phyloP scores from a whole-genome alignment of 2,329 filamentous ascomycete species.

The Neoarthrinium moseri region DNA sequence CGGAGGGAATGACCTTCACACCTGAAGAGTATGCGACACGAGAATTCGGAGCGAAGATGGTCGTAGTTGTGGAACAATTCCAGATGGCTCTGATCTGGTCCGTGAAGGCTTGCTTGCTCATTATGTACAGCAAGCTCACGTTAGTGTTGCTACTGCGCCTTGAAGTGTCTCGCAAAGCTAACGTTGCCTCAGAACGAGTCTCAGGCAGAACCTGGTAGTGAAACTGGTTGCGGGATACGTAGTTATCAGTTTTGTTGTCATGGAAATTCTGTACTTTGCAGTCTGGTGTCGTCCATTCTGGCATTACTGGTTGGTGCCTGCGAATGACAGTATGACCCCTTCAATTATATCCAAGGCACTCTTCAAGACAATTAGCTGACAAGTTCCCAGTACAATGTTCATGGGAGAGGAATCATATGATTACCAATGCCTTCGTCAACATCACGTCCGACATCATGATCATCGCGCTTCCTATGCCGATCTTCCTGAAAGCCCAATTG shows the following conservation, averaged over 20 bases:
- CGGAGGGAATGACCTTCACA: conserved; percentile 43
- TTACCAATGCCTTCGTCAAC: conserved; percentile 58
- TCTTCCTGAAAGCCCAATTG: conserved; percentile 49
- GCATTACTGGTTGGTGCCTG: conserved; percentile 58
- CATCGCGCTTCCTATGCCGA: conserved; percentile 54
- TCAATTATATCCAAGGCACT: background rate
- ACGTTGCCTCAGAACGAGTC: conserved; percentile 34
- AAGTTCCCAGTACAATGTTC: conserved; percentile 50
- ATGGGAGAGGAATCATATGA: conserved; percentile 54
- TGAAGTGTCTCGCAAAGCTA: background rate
- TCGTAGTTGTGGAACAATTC: conserved; percentile 59
- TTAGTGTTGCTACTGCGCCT: conserved; percentile 21
- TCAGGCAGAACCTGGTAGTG: conserved; percentile 45
- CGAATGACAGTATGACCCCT: conserved; percentile 39
- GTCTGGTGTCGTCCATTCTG: conserved; percentile 56
- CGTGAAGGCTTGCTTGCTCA: conserved; percentile 55
- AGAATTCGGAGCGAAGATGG: conserved; percentile 57
- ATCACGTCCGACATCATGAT: conserved; percentile 61
- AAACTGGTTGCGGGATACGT: conserved; percentile 49
- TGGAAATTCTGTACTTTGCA: conserved; percentile 47
- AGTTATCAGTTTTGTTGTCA: conserved; percentile 44
- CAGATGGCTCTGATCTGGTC: conserved; percentile 59
- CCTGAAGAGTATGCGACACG: conserved; percentile 39
- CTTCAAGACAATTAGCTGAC: background rate
- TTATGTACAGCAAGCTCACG: conserved; percentile 57